Evolutionary conservation across 441 rosid genomes (phyloP), one percentile per base, ranked within the genome.

Genomic region (Biscutella laevigata): DNA sequence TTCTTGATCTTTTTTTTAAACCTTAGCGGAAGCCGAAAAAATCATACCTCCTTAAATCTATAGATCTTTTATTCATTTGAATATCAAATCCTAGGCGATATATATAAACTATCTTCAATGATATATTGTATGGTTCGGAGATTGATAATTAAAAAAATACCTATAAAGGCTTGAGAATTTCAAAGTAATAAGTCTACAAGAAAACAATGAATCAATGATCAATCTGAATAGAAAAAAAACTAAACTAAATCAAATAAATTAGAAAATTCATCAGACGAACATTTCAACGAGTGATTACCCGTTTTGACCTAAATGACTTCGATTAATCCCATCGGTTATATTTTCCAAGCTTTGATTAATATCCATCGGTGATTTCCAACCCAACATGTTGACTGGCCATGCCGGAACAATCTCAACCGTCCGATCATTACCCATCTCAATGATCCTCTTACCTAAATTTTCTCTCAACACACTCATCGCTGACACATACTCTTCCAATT

Each of bases 391-490:
- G 35, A 57, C 19, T 8, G 40, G 58, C 66, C 60, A 53, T 45
- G 56, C 32, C 3, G 56, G 57, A 45, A 32, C 54, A 15, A 14
- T 11, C 28, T 37, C 49, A 11, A 45, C 29, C 22, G 48, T 11
- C 56, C 29, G 61, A 46, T 44, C 22, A 19, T 62, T 62, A 25
- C 57, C 1, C 69, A 48, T 32, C 20, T 50, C 57, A 21, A 30
- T 19, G 17, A 64, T 64, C 52, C 35, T 56, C 29, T 55, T 40
- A 20, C 32, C 45, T 40, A 64, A 16, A 17, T 48, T 64, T 0
- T 59, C 66, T 59, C 57, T 59, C 32, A 66, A 30, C 30, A 7
- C 11, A 30, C 38, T 59, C 61, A 59, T 14, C n/a, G 56, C 61
- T 8, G 43, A 22, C 17, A 59, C 6, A 11, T 56, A 64, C 14